Conservation (phyloP, 2,329 filamentous ascomycete genomes). For the Stagonosporopsis vannaccii region DNA sequence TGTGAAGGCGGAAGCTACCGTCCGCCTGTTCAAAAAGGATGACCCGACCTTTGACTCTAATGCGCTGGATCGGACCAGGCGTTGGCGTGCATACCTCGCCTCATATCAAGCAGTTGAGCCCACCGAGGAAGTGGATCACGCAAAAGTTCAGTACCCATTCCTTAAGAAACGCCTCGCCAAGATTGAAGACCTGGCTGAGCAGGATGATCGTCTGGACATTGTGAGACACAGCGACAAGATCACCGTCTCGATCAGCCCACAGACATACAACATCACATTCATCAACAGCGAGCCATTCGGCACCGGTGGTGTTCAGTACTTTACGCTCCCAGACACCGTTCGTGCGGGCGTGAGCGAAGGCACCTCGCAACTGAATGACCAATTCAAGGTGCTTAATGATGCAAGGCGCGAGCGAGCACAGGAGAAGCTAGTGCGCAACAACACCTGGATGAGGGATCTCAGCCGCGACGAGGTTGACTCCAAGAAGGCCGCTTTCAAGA, state of each 20-base stretch:
- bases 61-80: conserved; percentile 66
- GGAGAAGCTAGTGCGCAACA: conserved; percentile 55
- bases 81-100: conserved; percentile 96
- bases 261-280: conserved; percentile 54
- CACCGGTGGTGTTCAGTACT: conserved; percentile 49
- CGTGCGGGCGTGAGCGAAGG: conserved; percentile 47
- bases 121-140: conserved; percentile 61
- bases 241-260: conserved; percentile 54
- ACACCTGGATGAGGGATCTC: conserved; percentile 56
- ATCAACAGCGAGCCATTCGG: conserved; percentile 48
- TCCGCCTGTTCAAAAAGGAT: conserved; percentile 87
- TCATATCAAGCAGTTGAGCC: conserved; percentile 88
- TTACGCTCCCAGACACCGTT: conserved; percentile 47
- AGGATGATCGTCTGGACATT: conserved; percentile 38
- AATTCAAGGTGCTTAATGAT: conserved; percentile 38
- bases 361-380: conserved; percentile 42
- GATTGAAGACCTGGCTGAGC: conserved; percentile 40
- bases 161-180: conserved; percentile 52
- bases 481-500: conserved; percentile 48
- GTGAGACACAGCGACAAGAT: conserved; percentile 52
- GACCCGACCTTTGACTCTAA: conserved; percentile 80
- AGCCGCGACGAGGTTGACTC: conserved; percentile 57
- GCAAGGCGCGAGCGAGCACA: conserved; percentile 47
- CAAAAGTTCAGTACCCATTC: conserved; percentile 49
- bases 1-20: conserved; percentile 75